A percentile compares a stretch with the other conserved stretches of the same genome.
These are phyloP conservation scores for Auriscalpium orientale DNA, from an alignment of 768 basidiomycete species.

Conservation along the genomic window DNA sequence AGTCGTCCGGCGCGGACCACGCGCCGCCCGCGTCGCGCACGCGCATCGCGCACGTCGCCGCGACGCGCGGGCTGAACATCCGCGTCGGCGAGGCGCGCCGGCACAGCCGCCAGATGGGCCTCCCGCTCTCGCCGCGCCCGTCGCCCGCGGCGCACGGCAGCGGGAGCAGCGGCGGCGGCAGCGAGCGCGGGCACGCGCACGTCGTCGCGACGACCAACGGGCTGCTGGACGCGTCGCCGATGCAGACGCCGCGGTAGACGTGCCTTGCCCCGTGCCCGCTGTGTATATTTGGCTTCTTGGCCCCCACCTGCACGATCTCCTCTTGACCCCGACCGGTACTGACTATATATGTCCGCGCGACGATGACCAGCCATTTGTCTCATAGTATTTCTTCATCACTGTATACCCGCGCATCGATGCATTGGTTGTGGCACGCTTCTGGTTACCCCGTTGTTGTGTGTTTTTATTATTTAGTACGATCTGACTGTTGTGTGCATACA, in stretches of 20 bases:
- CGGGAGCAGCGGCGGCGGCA: not conserved
- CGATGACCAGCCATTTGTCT: too few relatives aligned
- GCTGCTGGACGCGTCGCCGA: not conserved
- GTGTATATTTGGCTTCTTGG: too few relatives aligned
- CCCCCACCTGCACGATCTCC: too few relatives aligned
- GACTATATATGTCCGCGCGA: too few relatives aligned
- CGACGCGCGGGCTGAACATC: conserved; percentile 14
- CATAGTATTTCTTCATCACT: too few relatives aligned
- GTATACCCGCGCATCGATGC: too few relatives aligned
- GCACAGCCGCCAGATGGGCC: conserved; percentile 15
- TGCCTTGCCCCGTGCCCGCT: not conserved
- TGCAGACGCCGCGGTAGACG: not conserved
- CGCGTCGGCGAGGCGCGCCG: conserved; percentile 17
- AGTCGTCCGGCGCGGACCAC: conserved; percentile 27
- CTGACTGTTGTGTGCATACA: too few relatives aligned
- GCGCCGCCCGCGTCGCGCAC: conserved; percentile 1
- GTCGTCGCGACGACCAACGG: too few relatives aligned
- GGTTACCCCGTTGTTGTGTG: too few relatives aligned
- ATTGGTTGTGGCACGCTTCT: too few relatives aligned
- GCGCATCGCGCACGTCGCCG: conserved; percentile 9
- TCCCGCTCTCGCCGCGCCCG: conserved; percentile 22
- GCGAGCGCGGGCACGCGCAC: not conserved
- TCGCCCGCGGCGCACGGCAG: conserved; percentile 7
- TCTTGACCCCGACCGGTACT: too few relatives aligned
- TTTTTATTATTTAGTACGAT: too few relatives aligned